Conservation (phyloP, 2,329 filamentous ascomycete species). For the Aspergillus brunneoviolaceus region DNA sequence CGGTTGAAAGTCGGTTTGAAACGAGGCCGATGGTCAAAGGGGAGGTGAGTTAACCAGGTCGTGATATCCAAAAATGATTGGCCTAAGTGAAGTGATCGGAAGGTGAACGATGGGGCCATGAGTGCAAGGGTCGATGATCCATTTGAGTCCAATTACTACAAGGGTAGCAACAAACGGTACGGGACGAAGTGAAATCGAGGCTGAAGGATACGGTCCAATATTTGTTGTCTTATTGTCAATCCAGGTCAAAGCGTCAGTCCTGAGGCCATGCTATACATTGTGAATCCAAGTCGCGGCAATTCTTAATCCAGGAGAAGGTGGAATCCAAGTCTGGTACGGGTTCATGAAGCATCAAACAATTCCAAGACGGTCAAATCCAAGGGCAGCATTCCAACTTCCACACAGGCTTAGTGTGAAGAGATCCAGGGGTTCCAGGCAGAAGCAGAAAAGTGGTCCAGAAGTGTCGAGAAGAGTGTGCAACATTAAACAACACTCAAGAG, state of each 20-base stretch:
- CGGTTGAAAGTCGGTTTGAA: neutral
- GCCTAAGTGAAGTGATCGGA: neutral
- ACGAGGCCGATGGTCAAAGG: neutral
- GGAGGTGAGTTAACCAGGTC: neutral
- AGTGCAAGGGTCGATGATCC: neutral
- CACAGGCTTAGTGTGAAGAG: conserved; percentile 28
- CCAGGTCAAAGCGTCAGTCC: neutral
- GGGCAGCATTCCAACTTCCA: conserved; percentile 23
- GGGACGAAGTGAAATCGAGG: neutral
- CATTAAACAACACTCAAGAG: conserved; percentile 43
- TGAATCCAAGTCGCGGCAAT: conserved; percentile 10
- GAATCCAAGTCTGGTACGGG: neutral
- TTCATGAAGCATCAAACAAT: conserved; percentile 7
- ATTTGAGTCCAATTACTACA: neutral
- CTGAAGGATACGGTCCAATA: neutral
- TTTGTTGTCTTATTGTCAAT: neutral
- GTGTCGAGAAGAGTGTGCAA: conserved; percentile 32
- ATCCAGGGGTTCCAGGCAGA: conserved; percentile 14
- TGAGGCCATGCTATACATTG: neutral
- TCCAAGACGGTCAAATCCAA: conserved; percentile 16
- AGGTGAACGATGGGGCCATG: neutral
- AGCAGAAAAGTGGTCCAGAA: conserved; percentile 15
- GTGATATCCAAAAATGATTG: neutral
- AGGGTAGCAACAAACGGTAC: neutral
- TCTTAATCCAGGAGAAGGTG: neutral